Conservation (phyloP, 2,329 filamentous ascomycete genomes). For the Talaromyces sp. region DNA sequence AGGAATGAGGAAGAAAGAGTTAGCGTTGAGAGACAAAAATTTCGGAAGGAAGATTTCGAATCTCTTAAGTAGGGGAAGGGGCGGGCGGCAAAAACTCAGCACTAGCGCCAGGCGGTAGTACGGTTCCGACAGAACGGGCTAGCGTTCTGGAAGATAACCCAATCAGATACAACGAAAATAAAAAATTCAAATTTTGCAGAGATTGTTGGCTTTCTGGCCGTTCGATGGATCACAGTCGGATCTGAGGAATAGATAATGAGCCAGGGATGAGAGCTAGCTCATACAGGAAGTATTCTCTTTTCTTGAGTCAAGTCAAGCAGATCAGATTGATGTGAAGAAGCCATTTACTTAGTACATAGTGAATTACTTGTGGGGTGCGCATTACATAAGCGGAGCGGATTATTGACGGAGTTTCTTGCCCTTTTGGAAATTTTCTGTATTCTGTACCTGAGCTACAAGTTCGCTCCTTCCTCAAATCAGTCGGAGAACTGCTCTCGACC, state of each 20-base stretch:
- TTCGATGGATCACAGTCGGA: not conserved
- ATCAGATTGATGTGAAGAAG: not conserved
- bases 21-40: constrained; percentile 25
- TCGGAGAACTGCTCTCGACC: not conserved
- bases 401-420: constrained; percentile 12
- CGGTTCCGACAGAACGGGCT: not conserved
- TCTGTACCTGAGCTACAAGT: not conserved
- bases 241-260: not conserved
- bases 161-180: not conserved
- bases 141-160: not conserved
- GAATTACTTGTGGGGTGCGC: not conserved
- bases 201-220: not conserved
- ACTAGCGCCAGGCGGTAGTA: constrained; percentile 5
- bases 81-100: constrained; percentile 10
- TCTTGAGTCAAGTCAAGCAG: not conserved
- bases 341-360: no score
- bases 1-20: constrained; percentile 30
- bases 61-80: constrained; percentile 8
- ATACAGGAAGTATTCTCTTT: no score
- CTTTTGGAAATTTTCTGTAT: constrained; percentile 15
- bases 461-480: not conserved
- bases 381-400: constrained; percentile 7
- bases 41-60: constrained; percentile 23
- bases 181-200: not conserved
- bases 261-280: not conserved